phyloP scores from a whole-genome alignment of 257 asterid genomes.

The Solanum arcanum region DNA sequence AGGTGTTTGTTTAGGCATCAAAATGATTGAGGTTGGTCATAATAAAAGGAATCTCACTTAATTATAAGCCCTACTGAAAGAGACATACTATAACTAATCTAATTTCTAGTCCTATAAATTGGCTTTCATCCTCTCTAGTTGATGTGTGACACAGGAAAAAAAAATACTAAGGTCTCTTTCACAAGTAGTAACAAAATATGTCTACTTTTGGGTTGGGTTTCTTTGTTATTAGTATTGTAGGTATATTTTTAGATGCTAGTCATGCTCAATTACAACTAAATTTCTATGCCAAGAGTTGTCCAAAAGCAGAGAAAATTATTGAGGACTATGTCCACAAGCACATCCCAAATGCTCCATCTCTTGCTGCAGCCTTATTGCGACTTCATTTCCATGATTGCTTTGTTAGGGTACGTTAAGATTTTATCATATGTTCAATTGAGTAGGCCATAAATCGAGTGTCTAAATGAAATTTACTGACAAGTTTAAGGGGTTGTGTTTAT shows the following conservation, averaged over 20 bases:
- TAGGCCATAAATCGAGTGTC: not conserved
- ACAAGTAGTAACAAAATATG: not conserved
- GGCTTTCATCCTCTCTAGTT: not conserved
- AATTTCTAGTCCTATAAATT: not conserved
- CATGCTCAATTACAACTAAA: not conserved
- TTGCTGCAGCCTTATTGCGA: slow-evolving; percentile 17
- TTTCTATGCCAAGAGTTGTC: not conserved
- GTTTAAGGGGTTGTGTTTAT: too few species aligned
- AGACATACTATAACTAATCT: not conserved
- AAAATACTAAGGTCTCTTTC: not conserved
- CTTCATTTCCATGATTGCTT: slow-evolving; percentile 29
- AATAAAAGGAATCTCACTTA: not conserved
- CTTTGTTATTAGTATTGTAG: not conserved
- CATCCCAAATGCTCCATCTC: slow-evolving; percentile 1
- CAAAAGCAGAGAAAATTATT: slow-evolving; percentile 8
- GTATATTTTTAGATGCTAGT: not conserved
- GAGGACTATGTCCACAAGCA: not conserved
- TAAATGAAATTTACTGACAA: not conserved
- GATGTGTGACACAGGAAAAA: not conserved
- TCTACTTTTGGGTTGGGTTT: not conserved
- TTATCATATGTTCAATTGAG: not conserved
- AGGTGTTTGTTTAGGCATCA: not conserved
- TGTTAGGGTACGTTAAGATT: slow-evolving; percentile 3
- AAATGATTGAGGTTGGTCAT: not conserved
- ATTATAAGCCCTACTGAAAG: not conserved